Evolutionary conservation across 306 rosid species (phyloP), one percentile per base, ranked within the genome.

Genomic region (Bauhinia variegata): DNA sequence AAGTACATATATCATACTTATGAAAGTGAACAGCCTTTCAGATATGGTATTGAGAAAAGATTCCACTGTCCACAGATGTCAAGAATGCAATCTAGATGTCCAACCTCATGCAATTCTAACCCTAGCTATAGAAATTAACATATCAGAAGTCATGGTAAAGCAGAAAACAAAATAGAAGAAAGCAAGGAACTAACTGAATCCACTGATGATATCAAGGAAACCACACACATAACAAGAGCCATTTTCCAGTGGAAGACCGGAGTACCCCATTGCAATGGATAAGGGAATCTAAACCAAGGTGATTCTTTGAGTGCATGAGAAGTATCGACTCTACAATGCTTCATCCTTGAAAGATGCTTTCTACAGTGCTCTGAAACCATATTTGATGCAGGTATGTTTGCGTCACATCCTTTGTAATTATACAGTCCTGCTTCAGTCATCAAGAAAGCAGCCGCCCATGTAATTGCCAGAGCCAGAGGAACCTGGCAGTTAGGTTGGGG

Each of bases 201-300:
- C 62, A 90, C 99, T 11, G 99, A 86, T 67, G 99, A 78, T 63
- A 95, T 88, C 61, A 95, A 17, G 28, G 99, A 90, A 66, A 88
- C 97, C 74, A 83, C 95, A 79, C 96, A 95, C 99, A 90, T 95
- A 52, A 95, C 84, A 73, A 95, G 73, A 68, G 96, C 91, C 96
- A 86, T 82, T 83, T 90, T 90, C 99, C 99, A 95, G 76, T 83
- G 83, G 83, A 95, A 95, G 77, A 95, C 95, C 33, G 99, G 99
- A 55, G 96, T 83, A 60, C 99, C 99, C 97, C 99, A 95, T 77
- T 95, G 99, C 60, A 95, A 74, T 3, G 99, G 99, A 75, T 90
- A 95, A 33, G 99, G 99, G 82, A 95, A 95, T 75, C 99, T 86
- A 84, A 95, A 90, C 99, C 99, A 95, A 16, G 96, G 92, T 60